Percentiles rank a stretch among this genome's conserved stretches.
Evolutionary conservation across 805 yeast species (phyloP).

Genomic region (Ogataea nakhonphanomensis): DNA sequence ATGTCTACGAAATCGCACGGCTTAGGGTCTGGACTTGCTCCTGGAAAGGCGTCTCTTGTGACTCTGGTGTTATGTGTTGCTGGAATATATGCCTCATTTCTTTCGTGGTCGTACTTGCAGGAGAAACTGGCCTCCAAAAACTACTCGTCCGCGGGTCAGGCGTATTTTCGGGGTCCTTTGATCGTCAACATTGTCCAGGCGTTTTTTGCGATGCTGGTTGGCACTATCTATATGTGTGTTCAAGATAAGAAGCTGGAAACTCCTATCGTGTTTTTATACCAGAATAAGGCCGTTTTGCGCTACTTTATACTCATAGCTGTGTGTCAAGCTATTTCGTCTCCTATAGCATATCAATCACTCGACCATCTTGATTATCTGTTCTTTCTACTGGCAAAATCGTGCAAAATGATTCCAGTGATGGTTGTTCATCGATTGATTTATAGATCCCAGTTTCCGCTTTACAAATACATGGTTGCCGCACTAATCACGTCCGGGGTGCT

Average conservation of each 20-base stretch:
- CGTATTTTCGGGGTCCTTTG: slow-evolving; percentile 66
- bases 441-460: slow-evolving; percentile 63
- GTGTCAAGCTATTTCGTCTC: slow-evolving; percentile 78
- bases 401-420: slow-evolving; percentile 94
- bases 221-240: slow-evolving; percentile 52
- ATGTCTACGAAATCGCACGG: not conserved
- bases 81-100: slow-evolving; percentile 84
- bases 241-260: slow-evolving; percentile 29
- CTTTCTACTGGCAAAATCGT: slow-evolving; percentile 82
- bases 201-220: slow-evolving; percentile 64
- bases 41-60: not conserved
- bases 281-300: slow-evolving; percentile 30
- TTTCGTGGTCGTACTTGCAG: slow-evolving; percentile 90
- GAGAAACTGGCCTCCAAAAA: slow-evolving; percentile 79
- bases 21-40: not conserved
- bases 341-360: slow-evolving; percentile 75
- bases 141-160: slow-evolving; percentile 45
- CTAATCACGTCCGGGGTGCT: slow-evolving; percentile 83
- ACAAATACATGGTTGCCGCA: slow-evolving; percentile 75
- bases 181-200: slow-evolving; percentile 77
- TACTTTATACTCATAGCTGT: slow-evolving; percentile 54
- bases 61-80: slow-evolving; percentile 33
- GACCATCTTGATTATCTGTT: slow-evolving; percentile 84
- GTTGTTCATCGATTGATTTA: slow-evolving; percentile 71
- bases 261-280: slow-evolving; percentile 35